These are phyloP conservation scores for Paraconiothyrium sp. DNA, from an alignment of 2,329 filamentous ascomycete species.

Conservation along the genomic window DNA sequence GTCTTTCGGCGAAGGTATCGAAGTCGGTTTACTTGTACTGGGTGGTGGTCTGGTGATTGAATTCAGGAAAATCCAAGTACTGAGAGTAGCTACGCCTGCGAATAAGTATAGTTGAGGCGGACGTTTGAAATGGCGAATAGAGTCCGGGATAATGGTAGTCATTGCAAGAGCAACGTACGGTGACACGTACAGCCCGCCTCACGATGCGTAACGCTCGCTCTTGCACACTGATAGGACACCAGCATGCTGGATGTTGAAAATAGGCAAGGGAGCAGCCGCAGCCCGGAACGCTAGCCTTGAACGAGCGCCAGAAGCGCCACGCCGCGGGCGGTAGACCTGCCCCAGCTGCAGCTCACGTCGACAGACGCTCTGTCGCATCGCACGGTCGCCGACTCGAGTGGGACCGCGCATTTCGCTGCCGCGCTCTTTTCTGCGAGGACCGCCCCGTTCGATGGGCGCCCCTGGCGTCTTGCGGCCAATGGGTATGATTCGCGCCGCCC, in stretches of 20 bases:
- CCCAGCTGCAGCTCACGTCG: background rate
- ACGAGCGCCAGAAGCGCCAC: background rate
- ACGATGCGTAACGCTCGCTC: background rate
- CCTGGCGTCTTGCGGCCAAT: background rate
- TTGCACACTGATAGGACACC: background rate
- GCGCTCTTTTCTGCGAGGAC: background rate
- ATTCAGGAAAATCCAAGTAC: constrained; percentile 34
- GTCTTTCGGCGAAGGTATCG: constrained; percentile 40
- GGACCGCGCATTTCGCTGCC: background rate
- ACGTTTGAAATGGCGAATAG: constrained; percentile 27
- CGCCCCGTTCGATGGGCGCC: background rate
- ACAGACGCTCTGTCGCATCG: background rate
- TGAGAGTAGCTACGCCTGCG: constrained; percentile 38
- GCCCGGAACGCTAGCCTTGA: constrained; percentile 6
- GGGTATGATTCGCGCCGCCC: constrained; percentile 8
- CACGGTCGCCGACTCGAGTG: background rate
- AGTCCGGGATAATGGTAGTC: background rate
- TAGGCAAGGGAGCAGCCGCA: constrained; percentile 9
- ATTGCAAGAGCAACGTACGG: background rate
- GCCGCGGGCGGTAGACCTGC: constrained; percentile 6
- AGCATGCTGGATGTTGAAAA: background rate
- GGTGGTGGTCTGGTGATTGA: constrained; percentile 30
- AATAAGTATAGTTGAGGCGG: constrained; percentile 28
- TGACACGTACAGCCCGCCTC: constrained; percentile 1
- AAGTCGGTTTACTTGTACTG: constrained; percentile 23